Base-by-base conservation (phyloP, 495 filamentous ascomycete species). In the Aspergillus sclerotioniger region DNA sequence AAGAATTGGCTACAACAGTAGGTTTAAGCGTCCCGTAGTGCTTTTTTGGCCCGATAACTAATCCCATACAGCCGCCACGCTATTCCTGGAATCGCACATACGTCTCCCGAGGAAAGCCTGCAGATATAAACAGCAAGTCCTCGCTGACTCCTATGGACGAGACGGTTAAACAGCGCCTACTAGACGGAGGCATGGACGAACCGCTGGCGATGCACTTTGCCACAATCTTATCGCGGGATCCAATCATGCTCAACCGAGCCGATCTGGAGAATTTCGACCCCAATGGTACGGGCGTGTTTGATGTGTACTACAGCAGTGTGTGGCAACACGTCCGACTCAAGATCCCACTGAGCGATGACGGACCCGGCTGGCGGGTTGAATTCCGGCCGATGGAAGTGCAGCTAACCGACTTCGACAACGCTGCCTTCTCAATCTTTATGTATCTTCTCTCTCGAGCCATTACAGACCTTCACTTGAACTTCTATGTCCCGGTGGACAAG, bases 261-360 rank as follows among this genome's bases (percentile, higher is more conserved):
- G 92, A 94, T 58, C 79, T 94, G 39, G 66, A 90, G 61, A 74
- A 84, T 55, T 81, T 93, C 32, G 88, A 95, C 65, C 77, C 91
- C 16, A 79, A 73, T 54, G 88, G 89, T 64, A 84, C 87, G 8
- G 89, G 93, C 67, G 90, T 95, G 64, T 96, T 96, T 59, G 90
- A 95, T 71, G 93, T 94, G 67, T 79, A 96, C 19, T 90, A 95
- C 72, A 88, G 84, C 47, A 94, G 89, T 28, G 93, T 94, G 65
- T 96, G 92, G 92, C 90, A 95, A 29, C 90, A 94, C 75, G 92
- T 96, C 81, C 87, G 91, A 29, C 95, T 96, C 80, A 96, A 96
- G 75, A 92, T 92, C 19, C 91, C 91, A 53, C 76, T 76, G 19
- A 77, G 83, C 3, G 87, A 87, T 41, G 64, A 65, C 56, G 84